phyloP scores from a whole-genome alignment of 345 rosid species.

The Streptanthus diversifolius region DNA sequence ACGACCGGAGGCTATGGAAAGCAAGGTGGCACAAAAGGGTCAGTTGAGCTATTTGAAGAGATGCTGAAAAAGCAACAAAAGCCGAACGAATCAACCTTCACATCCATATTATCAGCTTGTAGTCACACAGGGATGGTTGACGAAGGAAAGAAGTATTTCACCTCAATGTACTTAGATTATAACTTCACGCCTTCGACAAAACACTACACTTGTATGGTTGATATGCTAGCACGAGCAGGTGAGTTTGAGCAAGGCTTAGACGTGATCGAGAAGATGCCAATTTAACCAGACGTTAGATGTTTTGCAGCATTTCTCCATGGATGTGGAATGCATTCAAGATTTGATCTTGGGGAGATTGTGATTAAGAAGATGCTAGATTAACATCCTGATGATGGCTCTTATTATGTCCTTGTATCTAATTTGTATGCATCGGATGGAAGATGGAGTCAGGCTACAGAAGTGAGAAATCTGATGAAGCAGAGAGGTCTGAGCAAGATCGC shows the following conservation, averaged over 20 bases:
- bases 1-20: conserved; percentile 81
- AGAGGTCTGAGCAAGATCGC: conserved; percentile 56
- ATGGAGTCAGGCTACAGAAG: conserved; percentile 64
- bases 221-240: conserved; percentile 84
- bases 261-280: conserved; percentile 64
- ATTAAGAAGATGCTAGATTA: conserved; percentile 59
- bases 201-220: conserved; percentile 78
- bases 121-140: conserved; percentile 69
- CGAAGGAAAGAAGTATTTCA: conserved; percentile 70
- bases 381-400: conserved; percentile 68
- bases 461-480: conserved; percentile 69
- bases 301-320: conserved; percentile 88
- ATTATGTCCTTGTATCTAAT: conserved; percentile 72
- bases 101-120: conserved; percentile 70
- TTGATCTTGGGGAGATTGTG: conserved; percentile 74
- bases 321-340: conserved; percentile 75
- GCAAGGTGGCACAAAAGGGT: conserved; percentile 48
- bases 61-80: conserved; percentile 56
- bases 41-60: conserved; percentile 51
- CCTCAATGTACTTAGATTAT: conserved; percentile 56
- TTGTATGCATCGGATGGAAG: conserved; percentile 81
- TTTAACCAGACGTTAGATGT: conserved; percentile 53
- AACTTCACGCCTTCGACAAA: conserved; percentile 62
- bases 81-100: conserved; percentile 69
- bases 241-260: conserved; percentile 79